Evolutionary conservation across 2,329 filamentous ascomycete species (phyloP).

Genomic region (Cryphonectria nitschkei): DNA sequence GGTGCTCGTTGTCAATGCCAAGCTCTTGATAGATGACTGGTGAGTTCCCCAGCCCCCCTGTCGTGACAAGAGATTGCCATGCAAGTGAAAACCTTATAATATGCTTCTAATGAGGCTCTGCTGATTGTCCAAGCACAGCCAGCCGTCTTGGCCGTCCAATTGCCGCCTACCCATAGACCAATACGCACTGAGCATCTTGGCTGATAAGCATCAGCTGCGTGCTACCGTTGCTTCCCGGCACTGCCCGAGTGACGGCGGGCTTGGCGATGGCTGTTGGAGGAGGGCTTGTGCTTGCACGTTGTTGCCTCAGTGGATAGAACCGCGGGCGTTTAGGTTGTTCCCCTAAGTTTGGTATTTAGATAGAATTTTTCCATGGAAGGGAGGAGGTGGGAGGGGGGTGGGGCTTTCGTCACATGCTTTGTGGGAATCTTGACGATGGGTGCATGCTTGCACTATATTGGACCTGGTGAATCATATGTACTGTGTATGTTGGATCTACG

Average conservation of each 20-base stretch:
- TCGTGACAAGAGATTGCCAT: neutral
- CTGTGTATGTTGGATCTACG: too few relatives aligned
- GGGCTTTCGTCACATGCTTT: too few relatives aligned
- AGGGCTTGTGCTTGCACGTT: too few relatives aligned
- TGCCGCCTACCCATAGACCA: neutral
- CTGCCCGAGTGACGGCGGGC: neutral
- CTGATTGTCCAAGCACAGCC: neutral
- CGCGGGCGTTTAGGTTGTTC: too few relatives aligned
- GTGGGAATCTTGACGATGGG: too few relatives aligned
- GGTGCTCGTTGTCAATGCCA: neutral
- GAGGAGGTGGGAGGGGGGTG: too few relatives aligned
- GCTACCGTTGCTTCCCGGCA: neutral
- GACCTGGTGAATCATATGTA: neutral
- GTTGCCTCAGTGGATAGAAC: too few relatives aligned
- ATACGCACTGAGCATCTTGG: neutral
- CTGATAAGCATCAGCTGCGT: neutral
- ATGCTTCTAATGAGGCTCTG: neutral
- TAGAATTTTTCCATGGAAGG: too few relatives aligned
- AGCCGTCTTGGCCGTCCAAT: neutral
- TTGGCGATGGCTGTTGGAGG: neutral
- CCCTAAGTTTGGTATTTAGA: too few relatives aligned
- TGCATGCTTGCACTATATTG: neutral
- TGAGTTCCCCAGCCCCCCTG: neutral
- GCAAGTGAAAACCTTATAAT: neutral
- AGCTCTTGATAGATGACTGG: neutral